These are phyloP conservation scores for Saccharomycopsis fermentans DNA, from an alignment of 805 yeast species.

Conservation along the genomic window DNA sequence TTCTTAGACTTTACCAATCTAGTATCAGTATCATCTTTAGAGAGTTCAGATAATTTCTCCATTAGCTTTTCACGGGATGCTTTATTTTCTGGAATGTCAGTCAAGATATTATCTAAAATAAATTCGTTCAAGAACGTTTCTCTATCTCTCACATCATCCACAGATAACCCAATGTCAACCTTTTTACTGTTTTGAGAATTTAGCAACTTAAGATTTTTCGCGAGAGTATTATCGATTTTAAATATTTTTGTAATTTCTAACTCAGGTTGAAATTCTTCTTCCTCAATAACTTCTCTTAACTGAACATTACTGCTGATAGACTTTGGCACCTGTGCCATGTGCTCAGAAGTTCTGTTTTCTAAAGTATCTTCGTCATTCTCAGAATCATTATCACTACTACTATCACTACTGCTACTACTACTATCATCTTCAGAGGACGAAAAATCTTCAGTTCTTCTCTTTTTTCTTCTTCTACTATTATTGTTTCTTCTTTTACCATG, in stretches of 20 bases:
- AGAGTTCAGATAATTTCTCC: not conserved
- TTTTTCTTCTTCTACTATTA: constrained; percentile 11
- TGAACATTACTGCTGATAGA: not conserved
- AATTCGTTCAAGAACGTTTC: not conserved
- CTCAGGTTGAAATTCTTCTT: not conserved
- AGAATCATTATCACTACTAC: not conserved
- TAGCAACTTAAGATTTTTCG: not conserved
- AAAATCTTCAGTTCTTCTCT: constrained; percentile 18
- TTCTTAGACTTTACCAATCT: not conserved
- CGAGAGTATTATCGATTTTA: not conserved
- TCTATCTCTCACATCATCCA: not conserved
- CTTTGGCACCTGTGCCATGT: not conserved
- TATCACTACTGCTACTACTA: not conserved
- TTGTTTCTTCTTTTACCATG: not conserved
- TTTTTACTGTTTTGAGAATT: not conserved
- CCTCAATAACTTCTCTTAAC: constrained; percentile 1
- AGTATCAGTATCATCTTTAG: not conserved
- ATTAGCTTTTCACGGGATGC: not conserved
- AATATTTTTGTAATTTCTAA: not conserved
- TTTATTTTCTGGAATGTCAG: not conserved
- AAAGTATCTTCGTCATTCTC: not conserved
- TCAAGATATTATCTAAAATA: not conserved
- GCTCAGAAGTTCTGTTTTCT: not conserved
- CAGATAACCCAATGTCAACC: not conserved
- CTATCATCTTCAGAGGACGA: not conserved